These are phyloP conservation scores for Aspergillus tamarii DNA, from an alignment of 2,329 filamentous ascomycete genomes.

Conservation along the genomic window DNA sequence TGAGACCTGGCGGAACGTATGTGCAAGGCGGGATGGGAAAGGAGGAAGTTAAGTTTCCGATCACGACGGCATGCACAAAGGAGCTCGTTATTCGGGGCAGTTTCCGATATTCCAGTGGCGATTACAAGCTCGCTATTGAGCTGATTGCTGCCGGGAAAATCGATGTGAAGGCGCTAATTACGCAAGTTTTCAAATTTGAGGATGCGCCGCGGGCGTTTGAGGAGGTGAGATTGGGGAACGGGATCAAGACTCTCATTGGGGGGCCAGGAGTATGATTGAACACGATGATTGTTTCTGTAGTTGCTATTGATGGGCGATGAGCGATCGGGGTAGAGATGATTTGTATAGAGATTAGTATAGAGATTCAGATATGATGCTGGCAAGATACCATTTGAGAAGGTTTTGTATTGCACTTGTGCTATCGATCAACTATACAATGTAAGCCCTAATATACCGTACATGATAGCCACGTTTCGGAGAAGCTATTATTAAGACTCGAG, in stretches of 20 bases:
- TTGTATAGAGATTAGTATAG: too few species aligned
- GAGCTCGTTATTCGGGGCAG: slow-evolving; percentile 78
- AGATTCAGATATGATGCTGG: neutral
- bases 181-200: slow-evolving; percentile 33
- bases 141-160: slow-evolving; percentile 70
- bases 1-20: slow-evolving; percentile 72
- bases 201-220: slow-evolving; percentile 35
- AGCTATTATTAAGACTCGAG: too few species aligned
- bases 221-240: slow-evolving; percentile 21
- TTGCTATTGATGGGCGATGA: neutral
- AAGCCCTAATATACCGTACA: neutral
- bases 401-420: neutral
- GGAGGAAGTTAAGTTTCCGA: slow-evolving; percentile 66
- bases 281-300: too few species aligned
- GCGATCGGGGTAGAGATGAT: neutral
- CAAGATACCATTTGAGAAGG: neutral
- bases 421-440: neutral
- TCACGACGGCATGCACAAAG: slow-evolving; percentile 71
- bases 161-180: slow-evolving; percentile 55
- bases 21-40: slow-evolving; percentile 90
- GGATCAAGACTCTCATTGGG: slow-evolving; percentile 19
- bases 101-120: slow-evolving; percentile 79
- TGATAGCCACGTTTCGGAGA: too few species aligned
- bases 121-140: slow-evolving; percentile 77
- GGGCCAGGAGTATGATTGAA: neutral